Evolutionary conservation across 2,329 filamentous ascomycete genomes (phyloP).

Genomic region (Fusarium nanum): DNA sequence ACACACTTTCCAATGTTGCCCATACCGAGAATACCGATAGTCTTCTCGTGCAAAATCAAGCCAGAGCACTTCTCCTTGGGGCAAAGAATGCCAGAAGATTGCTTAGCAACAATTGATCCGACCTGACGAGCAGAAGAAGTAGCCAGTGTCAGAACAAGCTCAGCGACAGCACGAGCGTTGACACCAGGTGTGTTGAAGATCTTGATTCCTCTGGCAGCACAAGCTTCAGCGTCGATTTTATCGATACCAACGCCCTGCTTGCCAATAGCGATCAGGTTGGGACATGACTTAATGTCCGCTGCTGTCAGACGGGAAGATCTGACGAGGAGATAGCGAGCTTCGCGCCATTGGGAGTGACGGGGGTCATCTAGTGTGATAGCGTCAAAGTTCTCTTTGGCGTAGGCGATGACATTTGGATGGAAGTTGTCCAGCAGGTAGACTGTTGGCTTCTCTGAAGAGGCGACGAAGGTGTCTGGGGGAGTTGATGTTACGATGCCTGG

Average conservation of each 20-base stretch:
- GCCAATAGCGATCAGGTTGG: constrained; percentile 55
- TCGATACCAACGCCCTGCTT: constrained; percentile 62
- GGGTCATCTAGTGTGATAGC: constrained; percentile 52
- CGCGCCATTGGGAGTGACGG: constrained; percentile 54
- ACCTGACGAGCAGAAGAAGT: constrained; percentile 52
- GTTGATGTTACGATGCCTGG: constrained; percentile 15
- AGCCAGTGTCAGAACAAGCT: constrained; percentile 52
- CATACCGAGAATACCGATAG: constrained; percentile 55
- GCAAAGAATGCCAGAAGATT: constrained; percentile 46
- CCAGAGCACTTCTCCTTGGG: constrained; percentile 58
- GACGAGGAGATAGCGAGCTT: constrained; percentile 56
- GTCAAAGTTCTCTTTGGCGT: constrained; percentile 54
- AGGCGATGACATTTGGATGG: constrained; percentile 51
- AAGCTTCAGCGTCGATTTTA: constrained; percentile 57
- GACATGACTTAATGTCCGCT: constrained; percentile 52
- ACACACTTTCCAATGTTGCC: constrained; percentile 54
- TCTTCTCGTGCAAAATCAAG: constrained; percentile 50
- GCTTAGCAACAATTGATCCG: constrained; percentile 47
- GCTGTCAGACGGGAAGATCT: constrained; percentile 53
- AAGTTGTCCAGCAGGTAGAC: constrained; percentile 56
- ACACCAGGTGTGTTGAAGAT: constrained; percentile 61
- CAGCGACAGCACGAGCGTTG: constrained; percentile 57
- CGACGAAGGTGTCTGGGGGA: background rate
- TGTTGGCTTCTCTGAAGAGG: constrained; percentile 47
- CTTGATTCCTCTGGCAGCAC: constrained; percentile 53